These are phyloP conservation scores for Ceriops zippeliana DNA, from an alignment of 345 rosid genomes.

Conservation along the genomic window DNA sequence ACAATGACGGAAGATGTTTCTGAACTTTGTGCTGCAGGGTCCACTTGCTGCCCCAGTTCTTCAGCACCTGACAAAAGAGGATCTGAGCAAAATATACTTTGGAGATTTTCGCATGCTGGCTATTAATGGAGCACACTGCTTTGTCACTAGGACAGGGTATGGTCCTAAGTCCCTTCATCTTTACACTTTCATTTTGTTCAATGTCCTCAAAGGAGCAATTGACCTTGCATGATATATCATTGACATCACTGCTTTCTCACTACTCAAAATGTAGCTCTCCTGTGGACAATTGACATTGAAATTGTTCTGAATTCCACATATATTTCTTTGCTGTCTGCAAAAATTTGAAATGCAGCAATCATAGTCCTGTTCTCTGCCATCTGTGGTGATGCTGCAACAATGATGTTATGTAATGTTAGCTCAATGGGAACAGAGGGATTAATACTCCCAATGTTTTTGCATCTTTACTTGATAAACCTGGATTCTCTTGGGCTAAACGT, in stretches of 20 bases:
- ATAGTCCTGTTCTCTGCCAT: neutral
- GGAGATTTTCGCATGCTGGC: slow-evolving; percentile 81
- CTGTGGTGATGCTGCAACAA: neutral
- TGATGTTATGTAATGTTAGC: neutral
- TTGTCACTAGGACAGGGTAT: slow-evolving; percentile 97
- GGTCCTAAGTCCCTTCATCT: slow-evolving; percentile 13
- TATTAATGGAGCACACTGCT: slow-evolving; percentile 78
- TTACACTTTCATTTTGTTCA: too few species aligned
- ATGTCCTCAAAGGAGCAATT: neutral
- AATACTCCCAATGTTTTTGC: neutral
- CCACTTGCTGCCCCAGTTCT: slow-evolving; percentile 93
- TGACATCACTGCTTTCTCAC: neutral
- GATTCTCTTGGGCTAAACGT: neutral
- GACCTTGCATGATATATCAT: neutral
- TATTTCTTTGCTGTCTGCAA: too few species aligned
- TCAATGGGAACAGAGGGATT: neutral
- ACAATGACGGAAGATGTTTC: neutral
- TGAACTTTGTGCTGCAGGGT: slow-evolving; percentile 48
- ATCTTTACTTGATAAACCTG: neutral
- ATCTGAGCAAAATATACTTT: slow-evolving; percentile 88
- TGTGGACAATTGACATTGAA: too few species aligned
- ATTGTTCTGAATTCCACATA: too few species aligned
- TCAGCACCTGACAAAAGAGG: slow-evolving; percentile 83
- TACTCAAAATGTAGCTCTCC: too few species aligned
- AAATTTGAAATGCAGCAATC: too few species aligned